Conservation (phyloP, 2,329 filamentous ascomycete genomes). For the Corniculantispora saksenae region DNA sequence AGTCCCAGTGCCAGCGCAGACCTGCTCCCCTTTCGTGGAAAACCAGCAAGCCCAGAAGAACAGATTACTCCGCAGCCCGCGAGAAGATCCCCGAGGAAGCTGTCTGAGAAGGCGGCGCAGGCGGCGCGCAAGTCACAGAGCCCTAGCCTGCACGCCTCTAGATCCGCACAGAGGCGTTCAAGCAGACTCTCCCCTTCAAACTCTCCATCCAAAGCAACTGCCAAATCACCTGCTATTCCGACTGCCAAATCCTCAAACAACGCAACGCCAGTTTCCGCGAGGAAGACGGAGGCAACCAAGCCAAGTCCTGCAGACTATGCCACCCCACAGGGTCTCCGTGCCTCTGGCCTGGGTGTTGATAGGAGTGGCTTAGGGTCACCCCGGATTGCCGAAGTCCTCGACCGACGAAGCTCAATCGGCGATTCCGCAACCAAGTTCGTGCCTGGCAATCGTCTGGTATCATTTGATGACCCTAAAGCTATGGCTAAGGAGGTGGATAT, state of each 20-base stretch:
- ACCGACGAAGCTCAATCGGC: conserved; percentile 70
- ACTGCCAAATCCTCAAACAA: neutral
- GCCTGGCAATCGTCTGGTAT: conserved; percentile 53
- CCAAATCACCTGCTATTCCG: neutral
- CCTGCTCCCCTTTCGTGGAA: conserved; percentile 53
- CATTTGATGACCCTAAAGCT: conserved; percentile 65
- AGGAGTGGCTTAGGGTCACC: conserved; percentile 74
- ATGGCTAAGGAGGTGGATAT: conserved; percentile 65
- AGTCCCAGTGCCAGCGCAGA: conserved; percentile 50
- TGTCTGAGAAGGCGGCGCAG: neutral
- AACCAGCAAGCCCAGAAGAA: conserved; percentile 21
- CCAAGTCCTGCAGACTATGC: neutral
- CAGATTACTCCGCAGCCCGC: conserved; percentile 19
- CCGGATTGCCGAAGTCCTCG: conserved; percentile 68
- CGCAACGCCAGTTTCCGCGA: neutral
- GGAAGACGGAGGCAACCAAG: neutral
- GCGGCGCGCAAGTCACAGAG: neutral
- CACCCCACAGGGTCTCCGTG: conserved; percentile 46
- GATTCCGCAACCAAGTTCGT: conserved; percentile 66
- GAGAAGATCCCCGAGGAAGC: conserved; percentile 25
- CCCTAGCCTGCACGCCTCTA: neutral
- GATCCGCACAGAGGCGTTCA: neutral
- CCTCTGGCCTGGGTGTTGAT: conserved; percentile 70
- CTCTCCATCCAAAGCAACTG: neutral
- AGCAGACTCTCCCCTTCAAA: conserved; percentile 9